Evolutionary conservation across 495 filamentous ascomycete species (phyloP), one percentile per base, ranked within the genome.

Genomic region (Penicillium salamii): DNA sequence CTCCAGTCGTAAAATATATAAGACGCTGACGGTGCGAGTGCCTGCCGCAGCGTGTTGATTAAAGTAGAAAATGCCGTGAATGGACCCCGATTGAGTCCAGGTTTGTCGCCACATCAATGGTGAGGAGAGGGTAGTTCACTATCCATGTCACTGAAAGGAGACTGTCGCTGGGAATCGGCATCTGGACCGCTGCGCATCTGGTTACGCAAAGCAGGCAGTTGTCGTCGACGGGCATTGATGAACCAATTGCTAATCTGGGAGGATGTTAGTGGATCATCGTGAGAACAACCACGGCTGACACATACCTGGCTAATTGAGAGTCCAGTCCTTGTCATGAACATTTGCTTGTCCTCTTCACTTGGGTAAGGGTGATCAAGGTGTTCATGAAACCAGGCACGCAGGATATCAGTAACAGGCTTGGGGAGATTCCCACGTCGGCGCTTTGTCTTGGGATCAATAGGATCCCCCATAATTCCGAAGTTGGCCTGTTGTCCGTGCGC

Each of bases 211-310:
- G 69, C 69, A 14, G 89, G 89, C n/a, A 91, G 67, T 52, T 89
- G 84, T 34, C 90, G 82, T 37, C 90, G 77, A 43, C 90, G 79
- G 8, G 90, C 89, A 58, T 95, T 96, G 66, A 96, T 96, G 66
- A 95, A 96, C 90, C 90, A 96, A 61, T 96, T 96, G 52, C 87
- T 91, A 44, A 96, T 89, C 80, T 95, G 67, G 69, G 54, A 14
- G 39, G 3, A 45, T 8, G 46, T 41, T n/a, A 42, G 28, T 33
- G 19, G 12, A 7, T 5, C 23, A 18, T 5, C 21, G 19, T 41
- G 46, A 35, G 9, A n/a, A 3, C 35, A 5, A 17, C 14, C 9
- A 12, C 11, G 29, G 5, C 12, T 4, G 3, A 32, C 32, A 7
- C 72, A 37, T 62, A 82, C 87, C 83, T 87, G 85, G 73, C 87